phyloP scores from a whole-genome alignment of 2,329 filamentous ascomycete species.

The Penicillium sp. region DNA sequence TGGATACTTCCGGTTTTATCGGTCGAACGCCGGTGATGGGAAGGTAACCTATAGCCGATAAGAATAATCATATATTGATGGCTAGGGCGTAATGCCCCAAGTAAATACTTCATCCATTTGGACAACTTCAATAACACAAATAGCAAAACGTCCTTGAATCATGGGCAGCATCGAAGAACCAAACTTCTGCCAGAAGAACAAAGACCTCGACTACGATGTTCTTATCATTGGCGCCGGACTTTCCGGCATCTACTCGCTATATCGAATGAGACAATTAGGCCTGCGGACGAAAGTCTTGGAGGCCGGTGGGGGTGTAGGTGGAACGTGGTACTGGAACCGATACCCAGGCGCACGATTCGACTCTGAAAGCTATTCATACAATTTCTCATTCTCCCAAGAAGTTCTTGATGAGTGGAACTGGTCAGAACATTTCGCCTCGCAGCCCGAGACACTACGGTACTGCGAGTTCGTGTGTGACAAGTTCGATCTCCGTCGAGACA shows the following conservation, averaged over 20 bases:
- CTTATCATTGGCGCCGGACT: slow-evolving; percentile 22
- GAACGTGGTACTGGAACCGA: slow-evolving; percentile 49
- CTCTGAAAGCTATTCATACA: slow-evolving; percentile 50
- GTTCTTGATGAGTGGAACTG: slow-evolving; percentile 11
- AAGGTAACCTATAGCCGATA: neutral
- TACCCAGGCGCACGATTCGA: slow-evolving; percentile 55
- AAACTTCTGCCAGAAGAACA: neutral
- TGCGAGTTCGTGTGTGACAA: slow-evolving; percentile 4
- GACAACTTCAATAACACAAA: neutral
- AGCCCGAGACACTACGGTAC: slow-evolving; percentile 13
- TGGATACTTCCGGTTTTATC: neutral
- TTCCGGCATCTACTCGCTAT: slow-evolving; percentile 11
- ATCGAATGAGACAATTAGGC: slow-evolving; percentile 4
- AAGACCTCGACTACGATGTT: neutral
- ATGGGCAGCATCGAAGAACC: neutral
- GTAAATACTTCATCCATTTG: neutral
- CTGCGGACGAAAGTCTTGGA: slow-evolving; percentile 14
- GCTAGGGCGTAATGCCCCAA: neutral
- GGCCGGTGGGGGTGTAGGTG: slow-evolving; percentile 14
- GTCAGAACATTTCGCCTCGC: slow-evolving; percentile 9
- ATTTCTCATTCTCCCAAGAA: neutral
- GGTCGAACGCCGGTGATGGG: neutral
- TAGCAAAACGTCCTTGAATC: neutral
- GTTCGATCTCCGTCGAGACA: slow-evolving; percentile 7
- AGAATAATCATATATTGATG: neutral